These are phyloP conservation scores for Hevea brasiliensis DNA, from an alignment of 345 rosid genomes.

Conservation along the genomic window DNA sequence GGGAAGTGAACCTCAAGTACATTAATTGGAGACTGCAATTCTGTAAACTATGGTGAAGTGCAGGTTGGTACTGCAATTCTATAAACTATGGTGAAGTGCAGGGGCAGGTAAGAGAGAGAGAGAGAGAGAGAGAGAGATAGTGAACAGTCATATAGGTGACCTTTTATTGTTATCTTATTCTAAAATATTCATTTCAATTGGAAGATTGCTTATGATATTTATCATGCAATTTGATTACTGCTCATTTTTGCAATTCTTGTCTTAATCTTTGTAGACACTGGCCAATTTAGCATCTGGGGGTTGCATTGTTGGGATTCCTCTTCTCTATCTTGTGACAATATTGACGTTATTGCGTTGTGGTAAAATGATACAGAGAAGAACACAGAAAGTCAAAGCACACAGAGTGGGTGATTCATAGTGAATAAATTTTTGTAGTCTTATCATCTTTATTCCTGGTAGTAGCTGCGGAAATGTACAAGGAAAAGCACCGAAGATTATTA, in stretches of 20 bases:
- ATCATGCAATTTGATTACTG: background rate
- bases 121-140: background rate
- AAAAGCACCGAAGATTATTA: background rate
- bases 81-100: no score
- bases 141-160: background rate
- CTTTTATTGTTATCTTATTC: background rate
- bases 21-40: background rate
- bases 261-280: conserved; percentile 58
- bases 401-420: background rate
- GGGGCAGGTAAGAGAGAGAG: background rate
- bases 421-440: background rate
- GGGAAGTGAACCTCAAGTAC: background rate
- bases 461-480: background rate
- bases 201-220: no score
- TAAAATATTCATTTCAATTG: background rate
- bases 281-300: conserved; percentile 80
- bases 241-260: background rate
- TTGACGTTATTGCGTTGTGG: conserved; percentile 71
- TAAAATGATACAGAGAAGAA: conserved; percentile 75
- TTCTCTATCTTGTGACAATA: conserved; percentile 62
- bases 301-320: conserved; percentile 75
- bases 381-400: conserved; percentile 49
- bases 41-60: no score
- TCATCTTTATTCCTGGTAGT: background rate
- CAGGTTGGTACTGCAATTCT: background rate